Evolutionary conservation across 768 basidiomycete genomes (phyloP).

Genomic region (Asterophora lycoperdoides): DNA sequence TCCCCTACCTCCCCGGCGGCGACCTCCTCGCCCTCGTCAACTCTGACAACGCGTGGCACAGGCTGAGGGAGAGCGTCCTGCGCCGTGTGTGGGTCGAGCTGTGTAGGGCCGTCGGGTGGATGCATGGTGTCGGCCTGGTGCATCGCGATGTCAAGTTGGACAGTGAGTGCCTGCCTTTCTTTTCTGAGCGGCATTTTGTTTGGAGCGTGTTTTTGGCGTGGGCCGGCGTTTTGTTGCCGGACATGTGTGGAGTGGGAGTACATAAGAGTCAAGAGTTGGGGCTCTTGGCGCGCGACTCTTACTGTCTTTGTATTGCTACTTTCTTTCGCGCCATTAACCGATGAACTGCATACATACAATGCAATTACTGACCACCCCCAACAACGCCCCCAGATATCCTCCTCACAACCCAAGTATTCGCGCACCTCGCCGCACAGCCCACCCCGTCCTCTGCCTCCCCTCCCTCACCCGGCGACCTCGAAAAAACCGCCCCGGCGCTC

Average conservation of each 20-base stretch:
- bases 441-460: too few species aligned
- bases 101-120: conserved; percentile 76
- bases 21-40: conserved; percentile 79
- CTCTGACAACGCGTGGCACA: conserved; percentile 42
- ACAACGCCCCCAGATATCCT: conserved; percentile 70
- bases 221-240: too few species aligned
- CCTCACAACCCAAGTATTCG: conserved; percentile 45
- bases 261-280: too few species aligned
- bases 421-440: conserved; percentile 25
- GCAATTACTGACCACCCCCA: too few species aligned
- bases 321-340: too few species aligned
- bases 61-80: conserved; percentile 43
- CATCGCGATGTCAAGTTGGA: conserved; percentile 92
- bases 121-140: conserved; percentile 81
- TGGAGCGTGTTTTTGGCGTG: too few species aligned
- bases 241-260: too few species aligned
- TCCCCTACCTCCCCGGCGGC: conserved; percentile 74
- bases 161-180: conserved; percentile 37
- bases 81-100: conserved; percentile 74
- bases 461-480: too few species aligned
- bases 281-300: too few species aligned
- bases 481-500: conserved; percentile 24
- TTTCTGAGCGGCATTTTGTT: background rate
- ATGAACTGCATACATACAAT: too few species aligned
- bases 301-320: too few species aligned